Evolutionary conservation across 169 alveolate genomes (phyloP).

Genomic region (Cryptosporidium ubiquitum): DNA sequence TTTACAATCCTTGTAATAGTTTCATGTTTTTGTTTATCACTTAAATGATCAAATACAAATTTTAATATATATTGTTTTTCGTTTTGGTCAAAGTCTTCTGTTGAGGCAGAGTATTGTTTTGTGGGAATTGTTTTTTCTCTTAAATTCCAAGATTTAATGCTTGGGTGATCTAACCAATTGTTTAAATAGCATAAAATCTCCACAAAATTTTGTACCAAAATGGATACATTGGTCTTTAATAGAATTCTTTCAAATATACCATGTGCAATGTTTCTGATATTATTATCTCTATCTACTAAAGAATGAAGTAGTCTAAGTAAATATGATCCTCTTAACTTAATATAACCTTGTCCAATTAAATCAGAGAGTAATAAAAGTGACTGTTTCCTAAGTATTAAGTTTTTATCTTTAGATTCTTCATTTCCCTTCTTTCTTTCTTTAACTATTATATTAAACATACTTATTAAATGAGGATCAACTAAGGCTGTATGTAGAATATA

Average conservation of each 20-base stretch:
- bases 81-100: conserved; percentile 3
- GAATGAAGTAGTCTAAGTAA: conserved; percentile 29
- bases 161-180: conserved; percentile 59
- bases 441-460: conserved; percentile 19
- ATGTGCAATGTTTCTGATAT: conserved; percentile 49
- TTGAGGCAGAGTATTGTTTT: background rate
- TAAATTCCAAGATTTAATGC: conserved; percentile 44
- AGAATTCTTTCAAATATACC: conserved; percentile 64
- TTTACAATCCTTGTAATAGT: conserved; percentile 37
- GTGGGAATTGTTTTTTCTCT: background rate
- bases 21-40: conserved; percentile 67
- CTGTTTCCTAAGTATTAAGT: conserved; percentile 32
- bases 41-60: conserved; percentile 36
- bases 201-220: conserved; percentile 61
- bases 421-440: background rate
- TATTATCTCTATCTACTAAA: conserved; percentile 22
- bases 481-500: conserved; percentile 59
- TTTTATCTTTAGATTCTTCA: background rate
- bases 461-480: conserved; percentile 61
- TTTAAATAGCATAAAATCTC: conserved; percentile 58
- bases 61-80: conserved; percentile 41
- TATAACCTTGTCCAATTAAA: conserved; percentile 65
- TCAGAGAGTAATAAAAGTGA: conserved; percentile 42
- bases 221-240: conserved; percentile 1
- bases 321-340: conserved; percentile 63